Evolutionary conservation across 257 asterid species (phyloP), one percentile per base, ranked within the genome.

Genomic region (Fraxinus pennsylvanica): DNA sequence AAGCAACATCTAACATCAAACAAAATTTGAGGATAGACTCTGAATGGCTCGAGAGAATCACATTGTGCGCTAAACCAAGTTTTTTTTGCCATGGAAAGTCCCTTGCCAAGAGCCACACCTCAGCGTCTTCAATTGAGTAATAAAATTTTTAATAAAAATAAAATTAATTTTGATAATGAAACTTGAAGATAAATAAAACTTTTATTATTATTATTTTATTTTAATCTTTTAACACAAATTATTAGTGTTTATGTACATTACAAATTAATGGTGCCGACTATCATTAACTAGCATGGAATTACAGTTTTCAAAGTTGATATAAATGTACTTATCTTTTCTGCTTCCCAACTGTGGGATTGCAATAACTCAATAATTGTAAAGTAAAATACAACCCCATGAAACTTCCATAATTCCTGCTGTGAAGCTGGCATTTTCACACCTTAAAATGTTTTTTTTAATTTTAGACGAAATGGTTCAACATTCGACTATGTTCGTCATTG

Each of bases 301-400:
- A 19, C 25, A 76, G 39, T 5, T 41, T 74, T 65, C 45, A 63
- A 52, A 30, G 65, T 41, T 63, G 80, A 50, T 41, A 29, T 7
- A 76, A 79, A 19, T 1, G 33, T 57, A 41, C n/a, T 19, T 5
- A 10, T 41, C 19, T 39, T 72, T 77, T 72, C 57, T 75, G 70
- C 85, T 78, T 83, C 85, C 86, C 84, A 83, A 81, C 85, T 66
- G 79, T 82, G 70, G 32, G 77, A 27, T 74, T 30, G 59, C 78
- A 74, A 57, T 39, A 65, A 52, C 59, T 27, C 78, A 78, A 3
- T 74, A 59, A 19, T 78, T 71, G 57, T 27, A 22, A 35, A 76
- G 70, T 30, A 43, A 22, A 77, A 36, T 17, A 41, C 77, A 38
- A 81, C 41, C 50, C 82, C 41, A 59, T 68, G 7, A 72, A 0